Evolutionary conservation across 2,329 filamentous ascomycete species (phyloP).

Genomic region (Colletotrichum orbiculare): DNA sequence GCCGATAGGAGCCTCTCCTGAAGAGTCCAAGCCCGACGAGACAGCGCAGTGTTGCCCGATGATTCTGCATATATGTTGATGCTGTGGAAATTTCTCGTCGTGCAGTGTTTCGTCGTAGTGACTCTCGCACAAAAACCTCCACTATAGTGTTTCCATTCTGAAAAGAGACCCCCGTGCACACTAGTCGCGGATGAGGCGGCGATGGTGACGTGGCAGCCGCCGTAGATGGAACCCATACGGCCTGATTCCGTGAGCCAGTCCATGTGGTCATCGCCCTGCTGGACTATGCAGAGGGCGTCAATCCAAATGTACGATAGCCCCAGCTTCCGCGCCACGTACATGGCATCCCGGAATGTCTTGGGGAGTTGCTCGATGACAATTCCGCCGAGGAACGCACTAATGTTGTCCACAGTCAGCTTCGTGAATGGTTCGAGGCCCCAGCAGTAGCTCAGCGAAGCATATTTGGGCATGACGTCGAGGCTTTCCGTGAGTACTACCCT

Average conservation of each 20-base stretch:
- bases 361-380: fast-evolving
- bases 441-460: not conserved
- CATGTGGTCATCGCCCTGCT: not conserved
- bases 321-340: fast-evolving
- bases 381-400: fast-evolving
- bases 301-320: not conserved
- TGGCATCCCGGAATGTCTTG: not conserved
- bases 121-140: too few relatives aligned
- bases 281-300: not conserved
- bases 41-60: too few relatives aligned
- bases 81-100: too few relatives aligned
- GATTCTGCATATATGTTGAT: too few relatives aligned
- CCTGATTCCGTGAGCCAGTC: not conserved
- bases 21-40: too few relatives aligned
- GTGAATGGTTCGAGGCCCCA: not conserved
- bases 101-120: too few relatives aligned
- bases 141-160: fast-evolving
- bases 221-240: not conserved
- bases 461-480: not conserved
- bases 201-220: not conserved
- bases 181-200: not conserved
- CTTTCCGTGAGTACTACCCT: fast-evolving
- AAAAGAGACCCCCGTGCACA: fast-evolving
- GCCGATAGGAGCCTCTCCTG: too few relatives aligned
- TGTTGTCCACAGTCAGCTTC: fast-evolving